Base-by-base conservation (phyloP, 805 yeast genomes). In the Candida endomychidarum region DNA sequence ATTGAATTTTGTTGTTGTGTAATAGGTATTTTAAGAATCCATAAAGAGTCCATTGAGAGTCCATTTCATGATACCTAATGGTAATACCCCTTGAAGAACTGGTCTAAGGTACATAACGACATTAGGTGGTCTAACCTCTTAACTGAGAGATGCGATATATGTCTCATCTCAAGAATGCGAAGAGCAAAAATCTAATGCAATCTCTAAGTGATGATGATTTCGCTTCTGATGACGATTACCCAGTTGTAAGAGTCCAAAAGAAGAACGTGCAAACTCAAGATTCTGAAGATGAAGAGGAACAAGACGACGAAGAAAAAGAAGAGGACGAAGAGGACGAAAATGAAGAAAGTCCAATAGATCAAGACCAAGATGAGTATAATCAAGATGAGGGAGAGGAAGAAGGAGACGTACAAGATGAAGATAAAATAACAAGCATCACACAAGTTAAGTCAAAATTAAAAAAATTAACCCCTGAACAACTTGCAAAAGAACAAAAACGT, bases 401-500 rank as follows among this genome's bases (percentile, higher is more conserved):
- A 12, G 38, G 12, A 9, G 41, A 42, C 11, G 42, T 24, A n/a
- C 31, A 23, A n/a, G 24, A 35, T 9, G 45, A 34, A 18, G 46
- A 32, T 32, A 38, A 37, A n/a, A 21, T 38, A 14, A 15, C 37
- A 15, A 41, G 45, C 21, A 37, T 42, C n/a, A 38, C 54, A 11
- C 41, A 46, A 34, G 41, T 49, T 8, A 50, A 45, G 21, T 41
- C 52, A 2, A 74, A 77, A 48, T 64, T 81, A 27, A 79, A 81
- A 49, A 75, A 70, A 48, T 64, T 83, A 22, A 73, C 81, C 6
- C 73, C 81, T 6, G 74, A 74, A 33, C 77, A 78, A 46, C 58
- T 80, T n/a, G 75, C 57, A 5, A 65, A 78, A 55, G 77, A 75
- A 45, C 72, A 76, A 45, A 74, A 74, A 49, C 75, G 75, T 50